Conservation (phyloP, 331 rosid species). For the Spiraea crenata region DNA sequence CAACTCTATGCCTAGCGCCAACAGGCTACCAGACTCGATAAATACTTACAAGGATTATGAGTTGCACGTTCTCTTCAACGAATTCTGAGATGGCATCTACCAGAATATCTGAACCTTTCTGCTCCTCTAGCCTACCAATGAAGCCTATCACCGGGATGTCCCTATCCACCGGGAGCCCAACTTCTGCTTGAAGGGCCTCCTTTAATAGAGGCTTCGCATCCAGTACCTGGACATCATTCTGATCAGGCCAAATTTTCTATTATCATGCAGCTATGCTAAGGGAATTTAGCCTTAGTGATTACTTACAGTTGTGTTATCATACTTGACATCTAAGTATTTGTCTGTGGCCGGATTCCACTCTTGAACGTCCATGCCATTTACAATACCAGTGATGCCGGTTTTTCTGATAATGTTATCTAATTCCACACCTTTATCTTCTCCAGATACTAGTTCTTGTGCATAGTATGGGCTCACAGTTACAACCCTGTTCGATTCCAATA, state of each 20-base stretch:
- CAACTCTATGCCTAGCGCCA: not conserved
- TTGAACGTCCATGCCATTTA: conserved; percentile 53
- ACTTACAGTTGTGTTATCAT: conserved; percentile 41
- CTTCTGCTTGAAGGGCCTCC: conserved; percentile 56
- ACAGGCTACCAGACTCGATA: not conserved
- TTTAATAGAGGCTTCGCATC: conserved; percentile 47
- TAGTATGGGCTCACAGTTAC: conserved; percentile 53
- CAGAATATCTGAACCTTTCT: conserved; percentile 52
- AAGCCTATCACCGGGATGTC: conserved; percentile 44
- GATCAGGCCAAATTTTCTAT: not conserved
- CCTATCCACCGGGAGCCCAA: conserved; percentile 46
- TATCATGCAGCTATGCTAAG: not conserved
- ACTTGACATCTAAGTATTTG: conserved; percentile 30
- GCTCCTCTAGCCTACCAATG: conserved; percentile 54
- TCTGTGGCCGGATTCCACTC: conserved; percentile 52
- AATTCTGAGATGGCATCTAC: conserved; percentile 40
- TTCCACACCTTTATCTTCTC: conserved; percentile 44
- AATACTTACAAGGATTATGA: conserved; percentile 43
- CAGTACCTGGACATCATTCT: conserved; percentile 27
- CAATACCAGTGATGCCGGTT: conserved; percentile 32
- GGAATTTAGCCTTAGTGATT: not conserved
- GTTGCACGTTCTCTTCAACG: conserved; percentile 34
- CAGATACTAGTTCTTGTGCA: conserved; percentile 46
- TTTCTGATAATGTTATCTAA: conserved; percentile 32
- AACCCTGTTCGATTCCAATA: conserved; percentile 38